Percentiles rank a stretch among this genome's conserved stretches.
phyloP scores from a whole-genome alignment of 2,329 filamentous ascomycete genomes.

The Phialophora macrospora region DNA sequence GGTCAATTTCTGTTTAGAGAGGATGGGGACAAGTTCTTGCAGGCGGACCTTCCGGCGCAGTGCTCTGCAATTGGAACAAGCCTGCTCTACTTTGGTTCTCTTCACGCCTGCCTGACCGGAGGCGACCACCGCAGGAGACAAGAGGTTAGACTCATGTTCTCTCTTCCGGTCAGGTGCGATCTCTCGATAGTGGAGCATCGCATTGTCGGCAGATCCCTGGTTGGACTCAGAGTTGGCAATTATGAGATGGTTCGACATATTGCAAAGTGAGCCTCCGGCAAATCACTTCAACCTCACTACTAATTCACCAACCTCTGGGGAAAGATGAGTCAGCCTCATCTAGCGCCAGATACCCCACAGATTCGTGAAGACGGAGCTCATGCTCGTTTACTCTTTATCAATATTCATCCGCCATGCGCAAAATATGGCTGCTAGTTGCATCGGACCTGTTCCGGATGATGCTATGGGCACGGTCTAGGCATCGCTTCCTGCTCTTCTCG shows the following conservation, averaged over 20 bases:
- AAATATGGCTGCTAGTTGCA: background rate
- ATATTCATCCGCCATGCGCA: background rate
- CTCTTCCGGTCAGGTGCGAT: slow-evolving; percentile 20
- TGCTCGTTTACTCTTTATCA: slow-evolving; percentile 8
- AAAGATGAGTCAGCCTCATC: slow-evolving; percentile 1
- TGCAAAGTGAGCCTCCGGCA: background rate
- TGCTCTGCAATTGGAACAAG: slow-evolving; percentile 19
- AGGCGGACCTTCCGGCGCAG: slow-evolving; percentile 1
- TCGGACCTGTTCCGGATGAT: slow-evolving; percentile 2
- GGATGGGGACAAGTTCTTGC: background rate
- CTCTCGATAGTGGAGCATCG: slow-evolving; percentile 23
- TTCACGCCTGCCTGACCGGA: slow-evolving; percentile 4
- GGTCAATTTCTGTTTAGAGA: background rate
- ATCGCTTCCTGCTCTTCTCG: background rate
- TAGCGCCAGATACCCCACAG: slow-evolving; percentile 8
- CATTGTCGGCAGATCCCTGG: background rate
- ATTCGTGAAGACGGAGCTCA: background rate
- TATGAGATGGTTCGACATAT: slow-evolving; percentile 1
- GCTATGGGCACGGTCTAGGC: background rate
- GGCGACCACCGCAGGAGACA: background rate
- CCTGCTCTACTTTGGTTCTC: slow-evolving; percentile 18
- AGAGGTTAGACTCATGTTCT: background rate
- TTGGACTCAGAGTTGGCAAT: background rate
- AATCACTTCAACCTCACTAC: background rate
- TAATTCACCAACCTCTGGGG: background rate